Percentiles rank a stretch among this genome's conserved stretches.
Conservation (phyloP, 805 yeast species). For the Cyberlindnera petersonii region DNA sequence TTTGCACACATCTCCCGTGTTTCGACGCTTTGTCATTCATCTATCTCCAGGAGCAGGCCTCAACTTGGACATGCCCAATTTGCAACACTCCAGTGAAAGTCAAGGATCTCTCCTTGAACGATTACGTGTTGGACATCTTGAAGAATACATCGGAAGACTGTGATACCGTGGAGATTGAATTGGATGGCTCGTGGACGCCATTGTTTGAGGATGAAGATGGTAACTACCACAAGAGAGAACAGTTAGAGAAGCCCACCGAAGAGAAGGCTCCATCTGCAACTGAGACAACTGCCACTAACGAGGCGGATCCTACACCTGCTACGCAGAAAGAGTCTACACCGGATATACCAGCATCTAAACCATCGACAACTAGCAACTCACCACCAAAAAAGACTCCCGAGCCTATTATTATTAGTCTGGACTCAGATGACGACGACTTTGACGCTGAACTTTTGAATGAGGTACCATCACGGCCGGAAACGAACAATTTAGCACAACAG, state of each 20-base stretch:
- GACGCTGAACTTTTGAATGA: constrained; percentile 1
- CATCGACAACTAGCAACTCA: neutral
- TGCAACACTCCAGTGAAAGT: constrained; percentile 55
- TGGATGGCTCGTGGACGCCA: constrained; percentile 72
- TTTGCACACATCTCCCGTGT: constrained; percentile 81
- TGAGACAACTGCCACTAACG: neutral
- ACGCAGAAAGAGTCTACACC: neutral
- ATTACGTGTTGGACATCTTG: constrained; percentile 64
- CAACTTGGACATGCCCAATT: constrained; percentile 87
- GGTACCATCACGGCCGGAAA: neutral
- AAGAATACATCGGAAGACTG: constrained; percentile 47
- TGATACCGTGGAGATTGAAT: constrained; percentile 61
- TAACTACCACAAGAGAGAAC: constrained; percentile 6
- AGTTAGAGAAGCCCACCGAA: neutral
- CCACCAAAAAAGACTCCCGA: neutral
- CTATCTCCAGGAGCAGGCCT: constrained; percentile 70
- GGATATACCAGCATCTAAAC: neutral
- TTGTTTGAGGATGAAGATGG: constrained; percentile 28
- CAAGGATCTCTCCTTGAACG: constrained; percentile 66
- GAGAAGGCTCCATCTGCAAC: neutral
- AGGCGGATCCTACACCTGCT: neutral
- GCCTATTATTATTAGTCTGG: constrained; percentile 19
- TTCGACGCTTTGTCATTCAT: constrained; percentile 78
- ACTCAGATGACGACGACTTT: constrained; percentile 19
- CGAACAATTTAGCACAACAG: too few species aligned